Conservation (phyloP, 768 basidiomycete genomes). For the Russula griseocarnosa region DNA sequence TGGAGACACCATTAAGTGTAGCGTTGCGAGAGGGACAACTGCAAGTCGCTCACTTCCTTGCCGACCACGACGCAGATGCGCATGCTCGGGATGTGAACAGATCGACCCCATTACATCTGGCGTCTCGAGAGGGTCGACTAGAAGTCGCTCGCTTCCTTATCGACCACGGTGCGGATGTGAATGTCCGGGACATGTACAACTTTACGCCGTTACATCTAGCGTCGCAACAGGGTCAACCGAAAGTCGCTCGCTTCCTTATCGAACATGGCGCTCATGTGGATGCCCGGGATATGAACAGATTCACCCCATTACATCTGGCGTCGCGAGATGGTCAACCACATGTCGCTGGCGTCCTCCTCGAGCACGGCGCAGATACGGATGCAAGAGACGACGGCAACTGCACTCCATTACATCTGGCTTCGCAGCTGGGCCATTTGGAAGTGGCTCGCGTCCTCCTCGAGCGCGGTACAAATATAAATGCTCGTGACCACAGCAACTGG, state of each 20-base stretch:
- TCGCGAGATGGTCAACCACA: background rate
- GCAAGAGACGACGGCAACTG: background rate
- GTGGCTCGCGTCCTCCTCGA: background rate
- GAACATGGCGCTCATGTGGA: background rate
- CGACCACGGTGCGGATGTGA: background rate
- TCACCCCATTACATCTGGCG: no score
- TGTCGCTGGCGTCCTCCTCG: background rate
- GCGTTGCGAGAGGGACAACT: background rate
- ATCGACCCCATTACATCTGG: background rate
- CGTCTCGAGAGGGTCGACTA: background rate
- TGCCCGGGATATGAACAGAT: background rate
- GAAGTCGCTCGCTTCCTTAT: background rate
- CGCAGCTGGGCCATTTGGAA: background rate
- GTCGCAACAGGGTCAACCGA: background rate
- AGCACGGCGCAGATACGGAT: background rate
- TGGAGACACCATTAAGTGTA: background rate
- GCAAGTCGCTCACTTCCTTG: background rate
- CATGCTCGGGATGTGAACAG: background rate
- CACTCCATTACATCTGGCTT: background rate
- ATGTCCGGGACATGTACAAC: background rate
- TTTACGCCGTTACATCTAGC: background rate
- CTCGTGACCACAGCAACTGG: no score
- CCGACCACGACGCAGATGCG: background rate
- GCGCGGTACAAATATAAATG: no score
- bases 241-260: background rate